Percentiles rank a stretch among this genome's conserved stretches.
Conservation (phyloP, 2,329 filamentous ascomycete species). For the Pseudocercospora musae region DNA sequence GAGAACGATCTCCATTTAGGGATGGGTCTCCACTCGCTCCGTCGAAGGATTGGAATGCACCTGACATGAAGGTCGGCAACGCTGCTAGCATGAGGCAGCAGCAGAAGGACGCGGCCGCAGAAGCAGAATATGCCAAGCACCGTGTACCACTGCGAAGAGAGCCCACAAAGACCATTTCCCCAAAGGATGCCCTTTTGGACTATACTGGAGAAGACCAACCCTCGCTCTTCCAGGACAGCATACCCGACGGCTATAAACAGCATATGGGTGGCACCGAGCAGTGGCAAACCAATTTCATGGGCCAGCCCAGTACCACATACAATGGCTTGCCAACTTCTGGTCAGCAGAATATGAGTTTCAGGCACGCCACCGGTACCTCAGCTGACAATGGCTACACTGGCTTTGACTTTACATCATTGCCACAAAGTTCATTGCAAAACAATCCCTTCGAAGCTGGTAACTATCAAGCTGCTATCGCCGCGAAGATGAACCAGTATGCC, state of each 20-base stretch:
- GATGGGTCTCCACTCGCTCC: slow-evolving; percentile 56
- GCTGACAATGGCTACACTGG: slow-evolving; percentile 32
- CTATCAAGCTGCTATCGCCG: slow-evolving; percentile 29
- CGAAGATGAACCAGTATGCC: slow-evolving; percentile 27
- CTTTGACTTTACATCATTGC: slow-evolving; percentile 37
- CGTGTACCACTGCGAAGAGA: slow-evolving; percentile 35
- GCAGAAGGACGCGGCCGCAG: slow-evolving; percentile 59
- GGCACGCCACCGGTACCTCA: slow-evolving; percentile 39
- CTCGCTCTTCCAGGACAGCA: slow-evolving; percentile 66
- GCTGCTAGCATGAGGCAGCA: slow-evolving; percentile 61
- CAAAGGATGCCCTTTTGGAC: slow-evolving; percentile 85
- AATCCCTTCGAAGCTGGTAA: slow-evolving; percentile 23
- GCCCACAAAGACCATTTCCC: slow-evolving; percentile 78
- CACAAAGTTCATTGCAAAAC: slow-evolving; percentile 23
- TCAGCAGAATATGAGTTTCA: slow-evolving; percentile 42
- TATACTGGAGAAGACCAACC: slow-evolving; percentile 72
- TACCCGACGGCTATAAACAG: slow-evolving; percentile 36
- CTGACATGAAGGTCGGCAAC: slow-evolving; percentile 43
- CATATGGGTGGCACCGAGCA: slow-evolving; percentile 34
- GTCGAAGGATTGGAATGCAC: slow-evolving; percentile 40
- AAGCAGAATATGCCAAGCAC: slow-evolving; percentile 37
- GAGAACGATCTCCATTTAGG: slow-evolving; percentile 79
- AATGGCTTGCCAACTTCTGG: slow-evolving; percentile 41
- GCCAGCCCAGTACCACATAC: slow-evolving; percentile 44
- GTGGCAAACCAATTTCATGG: slow-evolving; percentile 45